phyloP scores from a whole-genome alignment of 805 yeast species.

The Ogataea minuta region DNA sequence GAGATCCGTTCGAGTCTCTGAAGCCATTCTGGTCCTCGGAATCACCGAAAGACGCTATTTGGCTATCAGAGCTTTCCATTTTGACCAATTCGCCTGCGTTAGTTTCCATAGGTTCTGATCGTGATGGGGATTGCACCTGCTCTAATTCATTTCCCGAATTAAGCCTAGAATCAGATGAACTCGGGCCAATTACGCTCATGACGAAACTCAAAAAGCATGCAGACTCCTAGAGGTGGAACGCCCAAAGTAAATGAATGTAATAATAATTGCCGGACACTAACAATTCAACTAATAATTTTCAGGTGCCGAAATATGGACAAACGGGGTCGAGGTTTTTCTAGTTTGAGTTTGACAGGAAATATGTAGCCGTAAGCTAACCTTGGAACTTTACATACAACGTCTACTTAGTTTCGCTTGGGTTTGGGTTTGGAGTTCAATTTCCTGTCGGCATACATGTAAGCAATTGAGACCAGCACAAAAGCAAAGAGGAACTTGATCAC shows the following conservation, averaged over 20 bases:
- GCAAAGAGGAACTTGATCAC: conserved; percentile 27
- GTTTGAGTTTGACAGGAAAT: no score
- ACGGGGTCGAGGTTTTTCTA: no score
- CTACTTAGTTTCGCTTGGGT: neutral
- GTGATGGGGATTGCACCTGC: conserved; percentile 3
- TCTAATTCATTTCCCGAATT: conserved; percentile 1
- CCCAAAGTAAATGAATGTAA: no score
- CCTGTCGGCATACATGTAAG: conserved; percentile 27
- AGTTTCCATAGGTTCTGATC: neutral
- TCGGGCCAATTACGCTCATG: conserved; percentile 6
- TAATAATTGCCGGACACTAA: no score
- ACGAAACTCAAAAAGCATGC: neutral
- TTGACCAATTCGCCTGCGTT: neutral
- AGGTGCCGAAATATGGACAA: no score
- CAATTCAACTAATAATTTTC: no score
- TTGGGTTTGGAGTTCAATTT: neutral
- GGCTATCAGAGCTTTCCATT: conserved; percentile 1
- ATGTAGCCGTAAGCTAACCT: no score
- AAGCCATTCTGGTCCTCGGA: conserved; percentile 1
- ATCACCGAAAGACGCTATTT: neutral
- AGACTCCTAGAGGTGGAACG: no score
- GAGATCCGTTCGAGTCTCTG: neutral
- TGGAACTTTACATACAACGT: neutral
- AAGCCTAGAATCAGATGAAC: neutral
- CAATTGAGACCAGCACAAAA: conserved; percentile 18